phyloP scores from a whole-genome alignment of 345 rosid genomes.

The Erodium maritimum region DNA sequence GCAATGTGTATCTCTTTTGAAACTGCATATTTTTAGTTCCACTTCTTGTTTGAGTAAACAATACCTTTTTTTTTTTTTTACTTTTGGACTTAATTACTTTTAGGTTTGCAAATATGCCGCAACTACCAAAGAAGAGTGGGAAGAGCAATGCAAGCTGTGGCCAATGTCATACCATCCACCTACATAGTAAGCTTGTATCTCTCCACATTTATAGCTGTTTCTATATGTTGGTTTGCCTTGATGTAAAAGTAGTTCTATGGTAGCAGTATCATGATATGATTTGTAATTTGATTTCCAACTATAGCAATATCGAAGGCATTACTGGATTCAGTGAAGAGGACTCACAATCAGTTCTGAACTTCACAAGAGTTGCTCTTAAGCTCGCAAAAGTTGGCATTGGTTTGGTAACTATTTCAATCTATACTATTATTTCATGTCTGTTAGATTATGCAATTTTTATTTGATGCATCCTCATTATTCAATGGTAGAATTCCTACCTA shows the following conservation, averaged over 20 bases:
- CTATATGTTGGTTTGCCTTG: conserved; percentile 2
- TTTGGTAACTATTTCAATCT: conserved; percentile 24
- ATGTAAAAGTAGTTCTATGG: neutral
- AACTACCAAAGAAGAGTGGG: conserved; percentile 69
- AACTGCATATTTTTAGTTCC: neutral
- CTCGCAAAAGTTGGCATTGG: conserved; percentile 48
- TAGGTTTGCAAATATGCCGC: conserved; percentile 76
- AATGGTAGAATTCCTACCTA: too few species aligned
- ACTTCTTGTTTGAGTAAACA: neutral
- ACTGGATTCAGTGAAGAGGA: conserved; percentile 67
- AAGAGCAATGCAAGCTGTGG: conserved; percentile 86
- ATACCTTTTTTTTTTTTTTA: too few species aligned
- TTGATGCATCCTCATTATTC: neutral
- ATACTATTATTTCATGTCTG: neutral
- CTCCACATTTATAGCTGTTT: neutral
- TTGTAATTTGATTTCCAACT: neutral
- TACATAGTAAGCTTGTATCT: conserved; percentile 47
- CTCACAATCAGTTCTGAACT: conserved; percentile 30
- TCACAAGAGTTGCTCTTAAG: conserved; percentile 51
- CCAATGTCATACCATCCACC: conserved; percentile 93
- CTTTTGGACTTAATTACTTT: conserved; percentile 1
- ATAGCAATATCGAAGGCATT: conserved; percentile 73
- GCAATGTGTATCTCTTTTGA: neutral
- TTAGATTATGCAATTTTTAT: neutral
- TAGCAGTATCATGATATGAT: neutral